These are phyloP conservation scores for Orychophragmus violaceus DNA, from an alignment of 345 rosid genomes.

Conservation along the genomic window DNA sequence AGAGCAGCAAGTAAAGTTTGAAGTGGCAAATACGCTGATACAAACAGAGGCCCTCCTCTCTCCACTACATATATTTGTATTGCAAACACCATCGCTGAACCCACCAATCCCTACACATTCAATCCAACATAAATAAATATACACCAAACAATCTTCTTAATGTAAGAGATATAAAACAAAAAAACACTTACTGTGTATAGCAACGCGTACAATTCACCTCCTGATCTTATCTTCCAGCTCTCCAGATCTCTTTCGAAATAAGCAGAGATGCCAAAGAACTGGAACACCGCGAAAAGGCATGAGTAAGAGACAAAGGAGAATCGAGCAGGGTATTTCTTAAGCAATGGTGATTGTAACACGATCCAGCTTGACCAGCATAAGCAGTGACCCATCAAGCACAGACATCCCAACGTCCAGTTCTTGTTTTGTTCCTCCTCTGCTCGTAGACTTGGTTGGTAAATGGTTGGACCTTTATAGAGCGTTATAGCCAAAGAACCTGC, in stretches of 20 bases:
- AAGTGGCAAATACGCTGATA: constrained; percentile 53
- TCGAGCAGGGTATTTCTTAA: constrained; percentile 79
- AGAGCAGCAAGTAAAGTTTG: constrained; percentile 60
- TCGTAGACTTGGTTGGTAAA: constrained; percentile 35
- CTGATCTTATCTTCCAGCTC: constrained; percentile 52
- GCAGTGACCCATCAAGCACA: constrained; percentile 65
- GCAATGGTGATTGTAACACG: constrained; percentile 63
- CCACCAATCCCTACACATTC: constrained; percentile 39
- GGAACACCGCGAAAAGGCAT: constrained; percentile 62
- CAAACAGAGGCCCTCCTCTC: constrained; percentile 62
- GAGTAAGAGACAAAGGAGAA: constrained; percentile 62
- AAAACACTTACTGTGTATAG: constrained; percentile 50
- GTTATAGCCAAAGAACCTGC: constrained; percentile 61
- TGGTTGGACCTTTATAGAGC: constrained; percentile 52
- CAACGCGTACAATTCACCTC: constrained; percentile 45
- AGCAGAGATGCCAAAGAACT: constrained; percentile 54
- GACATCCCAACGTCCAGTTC: constrained; percentile 69
- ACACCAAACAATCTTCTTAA: not conserved
- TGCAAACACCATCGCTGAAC: constrained; percentile 60
- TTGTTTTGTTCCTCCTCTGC: constrained; percentile 28
- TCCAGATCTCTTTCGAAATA: constrained; percentile 48
- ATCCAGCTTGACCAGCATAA: constrained; percentile 92
- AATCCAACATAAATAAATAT: not conserved
- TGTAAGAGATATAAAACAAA: not conserved
- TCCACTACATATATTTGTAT: constrained; percentile 58